Conservation (phyloP, 2,329 filamentous ascomycete genomes). For the Colletotrichum incanum region DNA sequence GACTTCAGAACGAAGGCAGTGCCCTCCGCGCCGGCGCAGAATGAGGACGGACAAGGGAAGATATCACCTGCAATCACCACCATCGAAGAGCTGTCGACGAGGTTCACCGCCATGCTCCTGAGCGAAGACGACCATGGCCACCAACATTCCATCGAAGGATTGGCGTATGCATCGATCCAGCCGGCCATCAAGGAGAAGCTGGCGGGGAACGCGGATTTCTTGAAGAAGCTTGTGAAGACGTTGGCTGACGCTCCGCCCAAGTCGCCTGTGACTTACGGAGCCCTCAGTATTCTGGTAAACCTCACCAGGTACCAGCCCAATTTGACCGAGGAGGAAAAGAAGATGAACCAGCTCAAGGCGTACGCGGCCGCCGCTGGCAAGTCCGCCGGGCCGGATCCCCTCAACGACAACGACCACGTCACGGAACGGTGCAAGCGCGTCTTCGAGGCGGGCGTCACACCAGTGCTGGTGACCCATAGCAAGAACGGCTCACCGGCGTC, state of each 20-base stretch:
- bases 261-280: constrained; percentile 85
- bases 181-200: constrained; percentile 88
- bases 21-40: constrained; percentile 59
- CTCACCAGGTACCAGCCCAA: constrained; percentile 85
- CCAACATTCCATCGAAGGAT: constrained; percentile 86
- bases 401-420: constrained; percentile 85
- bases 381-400: constrained; percentile 71
- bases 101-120: constrained; percentile 78
- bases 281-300: constrained; percentile 88
- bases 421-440: constrained; percentile 82
- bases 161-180: constrained; percentile 92
- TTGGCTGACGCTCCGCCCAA: constrained; percentile 73
- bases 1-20: constrained; percentile 69
- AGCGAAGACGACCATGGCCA: constrained; percentile 70
- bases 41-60: constrained; percentile 59
- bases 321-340: constrained; percentile 91
- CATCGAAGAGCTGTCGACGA: constrained; percentile 76
- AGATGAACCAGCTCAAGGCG: constrained; percentile 91
- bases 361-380: constrained; percentile 90
- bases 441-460: constrained; percentile 83
- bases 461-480: constrained; percentile 82
- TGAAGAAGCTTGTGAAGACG: constrained; percentile 78
- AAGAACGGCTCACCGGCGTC: constrained; percentile 81
- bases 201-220: constrained; percentile 76
- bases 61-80: constrained; percentile 71